These are phyloP conservation scores for Neoscytalidium dimidiatum DNA, from an alignment of 2,329 filamentous ascomycete species.

Conservation along the genomic window DNA sequence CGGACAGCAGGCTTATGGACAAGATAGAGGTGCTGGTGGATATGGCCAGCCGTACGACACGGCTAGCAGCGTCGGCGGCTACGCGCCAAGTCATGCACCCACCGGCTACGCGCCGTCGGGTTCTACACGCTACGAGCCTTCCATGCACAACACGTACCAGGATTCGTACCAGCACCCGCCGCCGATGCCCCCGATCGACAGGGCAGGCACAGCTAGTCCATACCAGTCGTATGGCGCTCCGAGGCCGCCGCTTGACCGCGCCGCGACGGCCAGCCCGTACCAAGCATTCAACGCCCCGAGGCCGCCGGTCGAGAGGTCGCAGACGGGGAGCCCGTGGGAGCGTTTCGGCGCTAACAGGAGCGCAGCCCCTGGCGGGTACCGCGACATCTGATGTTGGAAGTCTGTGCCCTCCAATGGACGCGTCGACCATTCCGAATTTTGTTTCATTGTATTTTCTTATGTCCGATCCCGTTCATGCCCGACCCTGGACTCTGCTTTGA, in stretches of 20 bases:
- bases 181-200: slow-evolving; percentile 18
- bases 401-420: background rate
- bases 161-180: slow-evolving; percentile 1
- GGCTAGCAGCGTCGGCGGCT: slow-evolving; percentile 2
- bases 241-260: background rate
- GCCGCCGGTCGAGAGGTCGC: background rate
- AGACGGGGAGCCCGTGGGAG: slow-evolving; percentile 7
- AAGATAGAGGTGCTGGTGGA: background rate
- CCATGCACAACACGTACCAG: slow-evolving; percentile 15
- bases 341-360: slow-evolving; percentile 2
- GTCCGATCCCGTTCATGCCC: background rate
- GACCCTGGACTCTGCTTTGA: background rate
- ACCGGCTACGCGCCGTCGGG: slow-evolving; percentile 24
- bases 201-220: slow-evolving; percentile 20
- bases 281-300: background rate
- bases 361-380: background rate
- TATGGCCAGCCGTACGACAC: slow-evolving; percentile 11
- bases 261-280: slow-evolving; percentile 7
- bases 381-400: background rate
- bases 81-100: slow-evolving; percentile 10
- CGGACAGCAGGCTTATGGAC: background rate
- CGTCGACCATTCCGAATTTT: background rate
- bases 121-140: slow-evolving; percentile 19
- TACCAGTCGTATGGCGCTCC: slow-evolving; percentile 1
- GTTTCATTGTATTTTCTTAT: slow-evolving; percentile 9